phyloP scores from a whole-genome alignment of 179 eudicot species.

The Pouteria campechiana region DNA sequence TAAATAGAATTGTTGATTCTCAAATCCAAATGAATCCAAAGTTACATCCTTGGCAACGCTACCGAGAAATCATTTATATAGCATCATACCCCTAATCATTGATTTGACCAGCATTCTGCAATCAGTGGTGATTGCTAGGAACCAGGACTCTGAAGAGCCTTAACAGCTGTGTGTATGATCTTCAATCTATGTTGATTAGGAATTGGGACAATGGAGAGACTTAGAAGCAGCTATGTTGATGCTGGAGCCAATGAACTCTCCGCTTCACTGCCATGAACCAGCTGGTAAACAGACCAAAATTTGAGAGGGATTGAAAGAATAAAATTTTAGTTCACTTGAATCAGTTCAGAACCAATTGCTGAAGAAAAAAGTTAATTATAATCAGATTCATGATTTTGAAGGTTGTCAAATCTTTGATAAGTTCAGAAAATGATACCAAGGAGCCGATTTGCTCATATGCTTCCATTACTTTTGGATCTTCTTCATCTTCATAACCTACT shows the following conservation, averaged over 20 bases:
- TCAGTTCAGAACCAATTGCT: neutral
- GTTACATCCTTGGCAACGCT: no score
- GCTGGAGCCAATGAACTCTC: constrained; percentile 17
- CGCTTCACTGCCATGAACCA: constrained; percentile 43
- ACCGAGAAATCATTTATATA: no score
- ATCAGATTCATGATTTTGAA: neutral
- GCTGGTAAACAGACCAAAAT: constrained; percentile 33
- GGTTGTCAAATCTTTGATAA: neutral
- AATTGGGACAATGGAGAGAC: no score
- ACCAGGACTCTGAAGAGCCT: no score
- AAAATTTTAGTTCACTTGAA: neutral
- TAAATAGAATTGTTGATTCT: no score
- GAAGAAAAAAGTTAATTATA: neutral
- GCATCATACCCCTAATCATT: no score
- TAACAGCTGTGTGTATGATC: no score
- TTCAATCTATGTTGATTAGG: no score
- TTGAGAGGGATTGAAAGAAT: neutral
- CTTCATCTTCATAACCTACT: constrained; percentile 96
- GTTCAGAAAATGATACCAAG: constrained; percentile 32
- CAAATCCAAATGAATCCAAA: no score
- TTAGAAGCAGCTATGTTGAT: constrained; percentile 6
- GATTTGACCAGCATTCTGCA: no score
- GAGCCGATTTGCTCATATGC: constrained; percentile 89
- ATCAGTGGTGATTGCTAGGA: no score
- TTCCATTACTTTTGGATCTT: constrained; percentile 87